These are phyloP conservation scores for Agrostemma githago DNA, from an alignment of 148 eudicot species.

Conservation along the genomic window DNA sequence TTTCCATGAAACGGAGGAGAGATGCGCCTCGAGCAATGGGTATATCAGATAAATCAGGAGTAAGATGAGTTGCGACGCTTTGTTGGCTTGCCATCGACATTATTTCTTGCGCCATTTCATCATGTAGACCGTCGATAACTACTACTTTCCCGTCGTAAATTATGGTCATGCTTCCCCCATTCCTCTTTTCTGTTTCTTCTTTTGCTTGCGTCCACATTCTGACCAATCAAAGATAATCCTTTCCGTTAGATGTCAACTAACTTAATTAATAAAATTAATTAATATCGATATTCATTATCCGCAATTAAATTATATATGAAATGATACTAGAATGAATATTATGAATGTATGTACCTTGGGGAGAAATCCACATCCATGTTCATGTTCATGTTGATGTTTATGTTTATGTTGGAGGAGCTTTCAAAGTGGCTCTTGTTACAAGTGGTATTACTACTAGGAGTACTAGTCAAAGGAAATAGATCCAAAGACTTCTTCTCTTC, in stretches of 20 bases:
- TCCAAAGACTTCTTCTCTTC: slow-evolving; percentile 26
- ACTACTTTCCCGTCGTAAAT: slow-evolving; percentile 54
- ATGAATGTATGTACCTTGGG: too few relatives aligned
- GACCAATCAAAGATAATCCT: not conserved
- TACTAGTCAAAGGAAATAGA: slow-evolving; percentile 25
- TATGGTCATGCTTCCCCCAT: slow-evolving; percentile 53
- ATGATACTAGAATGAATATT: too few relatives aligned
- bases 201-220: slow-evolving; percentile 6
- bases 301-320: too few relatives aligned
- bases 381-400: not conserved
- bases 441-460: not conserved
- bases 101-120: slow-evolving; percentile 44
- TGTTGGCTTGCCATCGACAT: slow-evolving; percentile 33
- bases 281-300: too few relatives aligned
- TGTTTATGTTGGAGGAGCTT: not conserved
- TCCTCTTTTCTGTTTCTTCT: slow-evolving; percentile 13
- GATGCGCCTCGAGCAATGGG: slow-evolving; percentile 68
- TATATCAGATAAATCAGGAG: slow-evolving; percentile 29
- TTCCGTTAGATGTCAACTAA: too few relatives aligned
- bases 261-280: too few relatives aligned
- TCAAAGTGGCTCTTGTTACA: not conserved
- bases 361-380: not conserved
- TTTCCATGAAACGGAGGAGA: slow-evolving; percentile 61
- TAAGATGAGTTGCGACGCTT: not conserved
- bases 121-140: slow-evolving; percentile 49